phyloP scores from a whole-genome alignment of 257 asterid species.

The Capsicum chinense region DNA sequence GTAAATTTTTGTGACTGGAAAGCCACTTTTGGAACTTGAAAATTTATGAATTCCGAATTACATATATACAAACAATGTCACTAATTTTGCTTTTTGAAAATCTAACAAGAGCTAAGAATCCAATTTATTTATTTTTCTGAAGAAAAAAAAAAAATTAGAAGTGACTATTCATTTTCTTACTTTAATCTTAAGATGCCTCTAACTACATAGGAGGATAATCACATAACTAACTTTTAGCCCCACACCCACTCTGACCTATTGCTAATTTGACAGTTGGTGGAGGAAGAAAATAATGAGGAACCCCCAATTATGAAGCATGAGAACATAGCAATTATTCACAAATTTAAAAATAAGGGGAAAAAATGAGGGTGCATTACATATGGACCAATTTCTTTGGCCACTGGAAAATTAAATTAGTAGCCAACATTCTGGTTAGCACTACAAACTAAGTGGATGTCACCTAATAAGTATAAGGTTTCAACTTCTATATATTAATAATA shows the following conservation, averaged over 20 bases:
- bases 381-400: constrained; percentile 35
- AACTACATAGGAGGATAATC: constrained; percentile 30
- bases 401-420: not conserved
- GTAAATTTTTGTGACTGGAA: no score
- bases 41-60: no score
- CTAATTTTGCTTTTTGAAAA: no score
- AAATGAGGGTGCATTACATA: not conserved
- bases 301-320: constrained; percentile 25
- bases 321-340: constrained; percentile 1
- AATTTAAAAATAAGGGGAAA: not conserved
- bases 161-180: constrained; percentile 44
- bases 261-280: constrained; percentile 33
- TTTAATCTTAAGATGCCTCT: constrained; percentile 48
- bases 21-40: no score
- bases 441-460: constrained; percentile 1
- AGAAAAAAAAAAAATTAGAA: constrained; percentile 19
- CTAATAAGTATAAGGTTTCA: not conserved
- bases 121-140: no score
- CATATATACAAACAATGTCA: no score
- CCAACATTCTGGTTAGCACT: not conserved
- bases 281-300: not conserved
- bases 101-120: no score
- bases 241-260: not conserved
- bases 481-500: not conserved
- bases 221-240: constrained; percentile 23